Conservation (phyloP, 768 basidiomycete genomes). For the Hygrophorus pudorinus region DNA sequence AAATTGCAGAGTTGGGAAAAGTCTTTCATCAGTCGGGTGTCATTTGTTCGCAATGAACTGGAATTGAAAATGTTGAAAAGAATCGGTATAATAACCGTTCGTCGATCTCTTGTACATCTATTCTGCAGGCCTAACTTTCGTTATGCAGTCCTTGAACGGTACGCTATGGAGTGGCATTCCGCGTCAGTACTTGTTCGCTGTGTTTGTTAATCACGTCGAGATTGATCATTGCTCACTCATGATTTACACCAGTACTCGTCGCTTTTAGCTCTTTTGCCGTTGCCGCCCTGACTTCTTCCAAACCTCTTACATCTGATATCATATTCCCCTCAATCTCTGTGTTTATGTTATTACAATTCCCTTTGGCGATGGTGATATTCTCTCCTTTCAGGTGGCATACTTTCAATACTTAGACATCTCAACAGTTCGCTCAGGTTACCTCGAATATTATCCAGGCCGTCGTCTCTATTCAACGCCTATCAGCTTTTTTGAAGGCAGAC, state of each 20-base stretch:
- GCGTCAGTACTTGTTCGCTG: not conserved
- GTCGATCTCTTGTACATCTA: slow-evolving; percentile 17
- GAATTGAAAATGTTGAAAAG: slow-evolving; percentile 76
- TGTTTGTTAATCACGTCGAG: no score
- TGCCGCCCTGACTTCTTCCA: slow-evolving; percentile 49
- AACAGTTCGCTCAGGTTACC: slow-evolving; percentile 59
- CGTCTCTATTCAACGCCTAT: slow-evolving; percentile 74
- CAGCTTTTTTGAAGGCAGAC: slow-evolving; percentile 62
- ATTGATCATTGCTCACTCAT: slow-evolving; percentile 11
- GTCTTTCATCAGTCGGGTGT: slow-evolving; percentile 71
- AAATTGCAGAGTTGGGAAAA: slow-evolving; percentile 95
- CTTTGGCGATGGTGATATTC: slow-evolving; percentile 62
- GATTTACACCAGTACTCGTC: slow-evolving; percentile 54
- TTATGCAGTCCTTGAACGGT: slow-evolving; percentile 40
- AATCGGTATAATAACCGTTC: slow-evolving; percentile 67
- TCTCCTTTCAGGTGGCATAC: slow-evolving; percentile 1
- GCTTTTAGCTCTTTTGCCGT: slow-evolving; percentile 77
- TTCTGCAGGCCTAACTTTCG: not conserved
- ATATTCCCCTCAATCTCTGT: slow-evolving; percentile 95
- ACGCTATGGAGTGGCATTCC: slow-evolving; percentile 62
- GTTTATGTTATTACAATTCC: slow-evolving; percentile 83
- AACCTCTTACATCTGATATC: slow-evolving; percentile 76
- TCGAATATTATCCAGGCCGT: slow-evolving; percentile 79
- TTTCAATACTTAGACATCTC: not conserved
- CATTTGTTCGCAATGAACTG: slow-evolving; percentile 71